Evolutionary conservation across 306 rosid species (phyloP).

Genomic region (Cucumis hystrix): DNA sequence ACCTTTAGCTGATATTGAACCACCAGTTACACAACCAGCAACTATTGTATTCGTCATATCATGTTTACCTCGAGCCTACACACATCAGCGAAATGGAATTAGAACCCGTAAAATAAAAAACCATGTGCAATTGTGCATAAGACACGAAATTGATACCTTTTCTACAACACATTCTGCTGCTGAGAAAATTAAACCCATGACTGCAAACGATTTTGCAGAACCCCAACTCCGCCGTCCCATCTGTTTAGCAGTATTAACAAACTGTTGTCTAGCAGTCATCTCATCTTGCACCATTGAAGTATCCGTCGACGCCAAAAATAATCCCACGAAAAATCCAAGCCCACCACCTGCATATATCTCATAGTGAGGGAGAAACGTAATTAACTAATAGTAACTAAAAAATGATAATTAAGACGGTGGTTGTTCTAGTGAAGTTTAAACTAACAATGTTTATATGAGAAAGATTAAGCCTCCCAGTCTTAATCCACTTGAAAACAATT

Average conservation of each 20-base stretch:
- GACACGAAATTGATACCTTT: slow-evolving; percentile 32
- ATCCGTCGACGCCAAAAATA: slow-evolving; percentile 76
- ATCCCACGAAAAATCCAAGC: slow-evolving; percentile 79
- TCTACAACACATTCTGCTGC: slow-evolving; percentile 94
- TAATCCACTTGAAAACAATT: neutral
- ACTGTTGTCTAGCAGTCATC: slow-evolving; percentile 66
- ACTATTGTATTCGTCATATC: slow-evolving; percentile 70
- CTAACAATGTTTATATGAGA: neutral
- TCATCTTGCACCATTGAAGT: slow-evolving; percentile 59
- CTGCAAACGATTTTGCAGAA: slow-evolving; percentile 87
- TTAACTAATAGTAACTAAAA: neutral
- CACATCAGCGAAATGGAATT: neutral
- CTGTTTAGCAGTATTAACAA: slow-evolving; percentile 70
- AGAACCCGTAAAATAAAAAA: slow-evolving; percentile 5
- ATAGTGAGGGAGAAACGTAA: neutral
- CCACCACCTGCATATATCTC: slow-evolving; percentile 57
- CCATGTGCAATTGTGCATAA: neutral
- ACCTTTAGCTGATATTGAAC: slow-evolving; percentile 87
- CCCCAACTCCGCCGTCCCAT: slow-evolving; percentile 91
- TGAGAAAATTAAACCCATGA: slow-evolving; percentile 86
- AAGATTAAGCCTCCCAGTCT: neutral
- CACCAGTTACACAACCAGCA: slow-evolving; percentile 90
- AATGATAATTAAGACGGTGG: neutral
- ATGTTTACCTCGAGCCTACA: slow-evolving; percentile 78
- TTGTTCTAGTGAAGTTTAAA: neutral